A percentile compares a stretch with the other conserved stretches of the same genome.
These are phyloP conservation scores for Cercospora sesami DNA, from an alignment of 2,329 filamentous ascomycete species.

Conservation along the genomic window DNA sequence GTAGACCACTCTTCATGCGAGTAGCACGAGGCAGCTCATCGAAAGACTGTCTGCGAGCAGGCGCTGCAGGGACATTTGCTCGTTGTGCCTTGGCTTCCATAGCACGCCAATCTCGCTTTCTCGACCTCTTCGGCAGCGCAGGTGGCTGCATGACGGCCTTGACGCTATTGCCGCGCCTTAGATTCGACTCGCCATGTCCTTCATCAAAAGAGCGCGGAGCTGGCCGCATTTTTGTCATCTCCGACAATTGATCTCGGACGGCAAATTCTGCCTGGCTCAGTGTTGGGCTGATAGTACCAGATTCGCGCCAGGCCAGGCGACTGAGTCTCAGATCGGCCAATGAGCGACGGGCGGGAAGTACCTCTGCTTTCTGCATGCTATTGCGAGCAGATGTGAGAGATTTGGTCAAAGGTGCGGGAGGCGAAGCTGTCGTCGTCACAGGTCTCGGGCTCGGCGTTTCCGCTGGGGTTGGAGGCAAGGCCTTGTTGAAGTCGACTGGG, in stretches of 20 bases:
- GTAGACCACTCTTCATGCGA: background rate
- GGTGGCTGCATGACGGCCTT: conserved; percentile 37
- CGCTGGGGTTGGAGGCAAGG: conserved; percentile 21
- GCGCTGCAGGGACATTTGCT: background rate
- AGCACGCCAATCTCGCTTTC: conserved; percentile 42
- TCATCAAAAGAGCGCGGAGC: background rate
- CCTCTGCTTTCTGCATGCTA: background rate
- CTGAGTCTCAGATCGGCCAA: conserved; percentile 28
- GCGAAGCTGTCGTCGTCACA: background rate
- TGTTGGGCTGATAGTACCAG: conserved; percentile 43
- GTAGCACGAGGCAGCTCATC: background rate
- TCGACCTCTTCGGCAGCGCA: conserved; percentile 44
- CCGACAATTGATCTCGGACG: conserved; percentile 24
- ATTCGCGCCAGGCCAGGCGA: conserved; percentile 29
- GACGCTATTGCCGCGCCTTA: conserved; percentile 29
- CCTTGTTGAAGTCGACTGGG: conserved; percentile 17
- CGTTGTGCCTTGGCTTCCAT: background rate
- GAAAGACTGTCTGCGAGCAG: conserved; percentile 19
- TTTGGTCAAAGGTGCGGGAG: background rate
- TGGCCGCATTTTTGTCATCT: conserved; percentile 8
- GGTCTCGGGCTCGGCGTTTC: conserved; percentile 5
- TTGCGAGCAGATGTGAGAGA: background rate
- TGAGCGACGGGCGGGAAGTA: conserved; percentile 14
- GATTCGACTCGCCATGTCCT: background rate
- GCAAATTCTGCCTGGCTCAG: conserved; percentile 50